phyloP scores from a whole-genome alignment of 352 stramenopile species.

The Albugo candida region DNA sequence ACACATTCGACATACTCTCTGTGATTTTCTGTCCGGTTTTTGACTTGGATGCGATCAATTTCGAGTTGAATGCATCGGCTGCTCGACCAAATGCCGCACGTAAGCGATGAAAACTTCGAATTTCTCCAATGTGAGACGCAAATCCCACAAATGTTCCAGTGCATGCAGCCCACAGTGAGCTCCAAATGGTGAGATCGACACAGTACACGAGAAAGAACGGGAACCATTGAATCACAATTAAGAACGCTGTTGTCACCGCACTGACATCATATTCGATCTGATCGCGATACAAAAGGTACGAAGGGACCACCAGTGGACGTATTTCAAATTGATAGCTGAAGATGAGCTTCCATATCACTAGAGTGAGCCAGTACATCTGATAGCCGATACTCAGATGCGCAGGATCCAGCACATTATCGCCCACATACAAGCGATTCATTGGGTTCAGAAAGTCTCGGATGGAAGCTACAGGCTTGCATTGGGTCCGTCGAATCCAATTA shows the following conservation, averaged over 20 bases:
- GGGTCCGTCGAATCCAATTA: constrained; percentile 61
- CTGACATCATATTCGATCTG: constrained; percentile 80
- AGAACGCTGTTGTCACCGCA: constrained; percentile 61
- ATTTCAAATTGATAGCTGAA: constrained; percentile 99
- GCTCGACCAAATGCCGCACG: constrained; percentile 72
- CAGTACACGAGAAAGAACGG: constrained; percentile 96
- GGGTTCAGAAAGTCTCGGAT: constrained; percentile 81
- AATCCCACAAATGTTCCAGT: constrained; percentile 94
- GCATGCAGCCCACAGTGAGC: constrained; percentile 92
- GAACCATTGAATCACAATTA: constrained; percentile 92
- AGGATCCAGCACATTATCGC: constrained; percentile 91
- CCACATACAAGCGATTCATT: constrained; percentile 92
- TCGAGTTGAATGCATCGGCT: constrained; percentile 70
- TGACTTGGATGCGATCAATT: constrained; percentile 58
- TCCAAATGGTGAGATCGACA: constrained; percentile 98
- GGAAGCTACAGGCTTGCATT: constrained; percentile 37
- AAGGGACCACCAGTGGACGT: constrained; percentile 86
- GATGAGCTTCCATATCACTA: constrained; percentile 92
- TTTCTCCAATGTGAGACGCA: constrained; percentile 90
- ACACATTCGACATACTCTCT: constrained; percentile 14
- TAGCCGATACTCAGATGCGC: constrained; percentile 80
- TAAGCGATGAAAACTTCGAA: constrained; percentile 83
- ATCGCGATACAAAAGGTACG: constrained; percentile 91
- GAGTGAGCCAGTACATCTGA: constrained; percentile 88
- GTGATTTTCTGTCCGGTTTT: constrained; percentile 50